These are phyloP conservation scores for Akanthomyces uredinophilus DNA, from an alignment of 2,329 filamentous ascomycete genomes.

Conservation along the genomic window DNA sequence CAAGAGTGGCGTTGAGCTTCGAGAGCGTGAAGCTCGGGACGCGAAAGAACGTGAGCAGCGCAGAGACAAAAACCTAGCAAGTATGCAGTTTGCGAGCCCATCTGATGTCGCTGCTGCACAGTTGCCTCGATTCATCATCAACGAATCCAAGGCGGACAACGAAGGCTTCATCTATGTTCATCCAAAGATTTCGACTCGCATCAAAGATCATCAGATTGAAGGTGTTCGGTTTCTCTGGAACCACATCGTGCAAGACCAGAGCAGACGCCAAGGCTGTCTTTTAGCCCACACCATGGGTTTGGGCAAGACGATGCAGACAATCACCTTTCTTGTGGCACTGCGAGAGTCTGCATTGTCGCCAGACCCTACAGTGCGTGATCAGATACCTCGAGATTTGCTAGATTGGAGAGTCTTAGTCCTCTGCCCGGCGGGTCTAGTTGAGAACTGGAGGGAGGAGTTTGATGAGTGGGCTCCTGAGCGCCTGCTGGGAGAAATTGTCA, in stretches of 20 bases:
- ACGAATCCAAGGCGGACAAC: conserved; percentile 53
- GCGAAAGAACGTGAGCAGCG: conserved; percentile 50
- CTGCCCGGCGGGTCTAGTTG: conserved; percentile 67
- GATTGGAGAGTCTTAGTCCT: conserved; percentile 63
- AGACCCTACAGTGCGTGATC: conserved; percentile 51
- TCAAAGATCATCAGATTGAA: conserved; percentile 75
- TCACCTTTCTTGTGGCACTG: conserved; percentile 74
- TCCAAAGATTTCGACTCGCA: conserved; percentile 53
- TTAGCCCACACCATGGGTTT: conserved; percentile 88
- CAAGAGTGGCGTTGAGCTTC: conserved; percentile 42
- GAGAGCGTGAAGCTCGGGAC: conserved; percentile 51
- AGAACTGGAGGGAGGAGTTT: conserved; percentile 82
- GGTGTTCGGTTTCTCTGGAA: conserved; percentile 89
- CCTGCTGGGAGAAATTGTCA: conserved; percentile 51
- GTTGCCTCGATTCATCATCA: conserved; percentile 55
- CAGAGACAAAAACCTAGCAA: conserved; percentile 40
- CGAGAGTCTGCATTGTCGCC: conserved; percentile 58
- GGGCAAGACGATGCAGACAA: conserved; percentile 88
- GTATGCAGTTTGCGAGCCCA: conserved; percentile 31
- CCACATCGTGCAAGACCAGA: conserved; percentile 60
- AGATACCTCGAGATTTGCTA: conserved; percentile 64
- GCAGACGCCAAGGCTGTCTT: conserved; percentile 66
- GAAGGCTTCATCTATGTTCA: conserved; percentile 61
- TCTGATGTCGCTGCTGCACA: conserved; percentile 40
- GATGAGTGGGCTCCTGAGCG: conserved; percentile 58